Base-by-base conservation (phyloP, 352 stramenopile genomes). In the Globisporangium ultimum region DNA sequence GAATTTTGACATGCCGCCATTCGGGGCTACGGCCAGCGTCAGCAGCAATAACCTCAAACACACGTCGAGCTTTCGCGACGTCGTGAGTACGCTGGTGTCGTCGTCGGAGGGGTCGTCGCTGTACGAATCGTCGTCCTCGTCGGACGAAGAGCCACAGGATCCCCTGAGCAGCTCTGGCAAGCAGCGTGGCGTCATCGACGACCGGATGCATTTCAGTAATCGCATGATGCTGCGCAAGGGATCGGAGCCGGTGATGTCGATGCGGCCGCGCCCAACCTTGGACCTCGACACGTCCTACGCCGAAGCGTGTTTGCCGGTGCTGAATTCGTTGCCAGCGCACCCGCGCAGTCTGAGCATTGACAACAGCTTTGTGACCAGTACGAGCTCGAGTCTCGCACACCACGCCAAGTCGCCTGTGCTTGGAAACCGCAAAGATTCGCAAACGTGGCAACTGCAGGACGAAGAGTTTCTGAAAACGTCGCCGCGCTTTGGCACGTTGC, bases 371-470 rank as follows among this genome's bases (percentile, higher is more conserved):
- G 64, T 58, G 17, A 59, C 53, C 38, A 66, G 64, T 36, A 42
- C 28, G 28, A 36, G 28, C 28, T 6, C 28, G 28, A 36, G 28
- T 36, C 28, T 70, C 0, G 42, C 83, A 11, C 54, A 61, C 11
- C 76, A 82, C 51, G 78, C 78, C 32, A 88, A 88, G 55, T 86
- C 74, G 6, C 78, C 78, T 0, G 77, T 88, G 47, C 53, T 88
- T 14, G 68, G 78, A 1, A 86, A 70, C 32, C 66, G 77, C 50
- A 85, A 85, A 51, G 78, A 88, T 58, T 70, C 77, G 24, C 70
- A 81, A 63, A 88, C 78, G 55, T 88, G 78, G 78, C 77, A 88
- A 53, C 52, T 88, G 15, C 78, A 88, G 48, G 78, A 87, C 42
- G 78, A 88, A 58, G 76, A 88, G 68, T 78, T 86, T 38, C 53